Percentiles rank a stretch among this genome's conserved stretches.
phyloP scores from a whole-genome alignment of 768 basidiomycete genomes.

The Psilocybe azurescens region DNA sequence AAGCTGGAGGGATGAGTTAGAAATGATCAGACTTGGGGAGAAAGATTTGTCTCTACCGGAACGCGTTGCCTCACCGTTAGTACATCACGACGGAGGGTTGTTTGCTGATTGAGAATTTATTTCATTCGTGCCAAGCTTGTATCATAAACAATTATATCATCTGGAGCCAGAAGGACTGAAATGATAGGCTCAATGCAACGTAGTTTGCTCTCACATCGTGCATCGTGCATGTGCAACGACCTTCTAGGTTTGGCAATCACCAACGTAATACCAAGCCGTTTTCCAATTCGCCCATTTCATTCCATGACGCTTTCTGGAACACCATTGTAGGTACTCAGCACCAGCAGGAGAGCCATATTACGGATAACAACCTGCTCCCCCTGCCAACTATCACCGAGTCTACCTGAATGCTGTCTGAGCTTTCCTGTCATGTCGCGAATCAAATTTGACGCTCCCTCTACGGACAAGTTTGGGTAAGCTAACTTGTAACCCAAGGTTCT shows the following conservation, averaged over 20 bases:
- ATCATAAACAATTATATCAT: not conserved
- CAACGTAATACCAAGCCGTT: too few relatives aligned
- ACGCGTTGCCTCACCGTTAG: slow-evolving; percentile 13
- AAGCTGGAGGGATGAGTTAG: slow-evolving; percentile 47
- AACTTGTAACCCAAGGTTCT: not conserved
- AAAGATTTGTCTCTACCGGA: slow-evolving; percentile 10
- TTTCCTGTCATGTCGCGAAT: not conserved
- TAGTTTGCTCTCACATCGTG: too few relatives aligned
- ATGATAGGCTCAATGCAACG: too few relatives aligned
- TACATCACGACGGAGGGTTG: slow-evolving; percentile 35
- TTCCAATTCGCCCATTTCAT: too few relatives aligned
- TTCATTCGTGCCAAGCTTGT: not conserved
- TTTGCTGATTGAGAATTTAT: slow-evolving; percentile 33
- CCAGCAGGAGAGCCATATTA: too few relatives aligned
- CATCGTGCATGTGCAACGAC: too few relatives aligned
- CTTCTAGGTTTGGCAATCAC: too few relatives aligned
- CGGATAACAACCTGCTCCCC: not conserved
- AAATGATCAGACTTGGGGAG: slow-evolving; percentile 33
- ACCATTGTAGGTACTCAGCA: not conserved
- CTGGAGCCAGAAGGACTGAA: too few relatives aligned
- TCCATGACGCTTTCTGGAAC: too few relatives aligned
- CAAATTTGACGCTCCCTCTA: not conserved
- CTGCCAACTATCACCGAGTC: not conserved
- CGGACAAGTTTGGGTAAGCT: not conserved
- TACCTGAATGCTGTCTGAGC: not conserved